Conservation (phyloP, 352 stramenopile species). For the Globisporangium canariense region DNA sequence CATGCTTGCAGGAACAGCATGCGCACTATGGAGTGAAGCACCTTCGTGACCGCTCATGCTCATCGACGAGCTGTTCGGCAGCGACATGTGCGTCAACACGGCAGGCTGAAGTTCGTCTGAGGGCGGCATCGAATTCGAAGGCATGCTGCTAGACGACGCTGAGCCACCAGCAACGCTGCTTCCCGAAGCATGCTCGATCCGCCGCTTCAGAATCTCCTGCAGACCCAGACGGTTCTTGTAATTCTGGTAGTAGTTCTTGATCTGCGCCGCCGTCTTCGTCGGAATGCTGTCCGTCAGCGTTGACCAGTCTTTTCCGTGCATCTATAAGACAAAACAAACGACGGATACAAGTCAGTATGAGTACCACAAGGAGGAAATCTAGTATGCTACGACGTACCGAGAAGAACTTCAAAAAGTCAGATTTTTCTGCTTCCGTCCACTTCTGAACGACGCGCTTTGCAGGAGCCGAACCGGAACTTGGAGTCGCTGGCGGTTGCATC, state of each 20-base stretch:
- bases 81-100: constrained; percentile 4
- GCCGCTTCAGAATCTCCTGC: constrained; percentile 83
- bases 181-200: constrained; percentile 42
- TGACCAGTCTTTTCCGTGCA: constrained; percentile 87
- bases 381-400: constrained; percentile 39
- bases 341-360: neutral
- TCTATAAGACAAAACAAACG: constrained; percentile 25
- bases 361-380: neutral
- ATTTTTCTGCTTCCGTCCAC: constrained; percentile 88
- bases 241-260: constrained; percentile 94
- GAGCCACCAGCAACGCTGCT: constrained; percentile 12
- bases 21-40: constrained; percentile 1
- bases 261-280: constrained; percentile 86
- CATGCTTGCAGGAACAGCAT: constrained; percentile 9
- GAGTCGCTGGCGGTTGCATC: neutral
- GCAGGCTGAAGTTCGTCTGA: constrained; percentile 19
- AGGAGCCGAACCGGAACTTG: constrained; percentile 21
- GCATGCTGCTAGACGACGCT: neutral
- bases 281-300: constrained; percentile 85
- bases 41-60: constrained; percentile 4
- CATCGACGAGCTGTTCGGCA: constrained; percentile 2
- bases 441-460: constrained; percentile 86
- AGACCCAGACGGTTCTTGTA: constrained; percentile 90
- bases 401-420: constrained; percentile 87
- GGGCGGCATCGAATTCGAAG: neutral